Percentiles rank a stretch among this genome's conserved stretches.
Evolutionary conservation across 306 rosid species (phyloP).

Genomic region (Castanopsis chinensis): DNA sequence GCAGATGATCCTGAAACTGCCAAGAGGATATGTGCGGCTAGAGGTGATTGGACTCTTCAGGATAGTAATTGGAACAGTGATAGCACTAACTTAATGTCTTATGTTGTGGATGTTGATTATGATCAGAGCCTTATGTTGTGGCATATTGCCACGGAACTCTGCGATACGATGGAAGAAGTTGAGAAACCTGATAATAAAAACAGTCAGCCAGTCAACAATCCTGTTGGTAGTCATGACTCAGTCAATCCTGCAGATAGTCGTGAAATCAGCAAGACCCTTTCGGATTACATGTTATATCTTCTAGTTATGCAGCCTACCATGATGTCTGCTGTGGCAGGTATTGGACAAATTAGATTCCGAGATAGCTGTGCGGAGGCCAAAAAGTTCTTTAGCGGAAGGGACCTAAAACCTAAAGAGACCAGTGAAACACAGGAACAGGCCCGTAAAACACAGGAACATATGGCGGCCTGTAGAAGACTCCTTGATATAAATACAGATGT

Average conservation of each 20-base stretch:
- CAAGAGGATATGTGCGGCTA: conserved; percentile 25
- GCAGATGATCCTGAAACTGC: conserved; percentile 28
- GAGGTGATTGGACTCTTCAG: conserved; percentile 29
- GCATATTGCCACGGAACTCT: conserved; percentile 51
- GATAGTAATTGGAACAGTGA: neutral
- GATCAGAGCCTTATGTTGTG: conserved; percentile 34
- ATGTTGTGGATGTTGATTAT: conserved; percentile 18
- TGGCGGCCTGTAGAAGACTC: neutral
- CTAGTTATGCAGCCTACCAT: conserved; percentile 30
- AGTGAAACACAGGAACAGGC: no score
- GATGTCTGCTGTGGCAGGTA: conserved; percentile 35
- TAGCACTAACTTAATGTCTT: neutral
- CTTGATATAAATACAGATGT: neutral
- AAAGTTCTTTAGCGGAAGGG: neutral
- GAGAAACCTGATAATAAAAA: no score
- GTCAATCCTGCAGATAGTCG: neutral
- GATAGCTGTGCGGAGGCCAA: conserved; percentile 24
- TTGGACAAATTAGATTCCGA: conserved; percentile 27
- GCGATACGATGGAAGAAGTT: neutral
- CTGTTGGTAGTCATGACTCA: no score
- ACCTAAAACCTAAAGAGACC: no score
- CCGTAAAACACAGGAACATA: no score
- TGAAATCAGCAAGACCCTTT: conserved; percentile 17
- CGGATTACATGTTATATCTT: conserved; percentile 46
- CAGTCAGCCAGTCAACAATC: no score